Evolutionary conservation across 1,284 basidiomycete species (phyloP), one percentile per base, ranked within the genome.

Genomic region (Leccinum subrobustum): DNA sequence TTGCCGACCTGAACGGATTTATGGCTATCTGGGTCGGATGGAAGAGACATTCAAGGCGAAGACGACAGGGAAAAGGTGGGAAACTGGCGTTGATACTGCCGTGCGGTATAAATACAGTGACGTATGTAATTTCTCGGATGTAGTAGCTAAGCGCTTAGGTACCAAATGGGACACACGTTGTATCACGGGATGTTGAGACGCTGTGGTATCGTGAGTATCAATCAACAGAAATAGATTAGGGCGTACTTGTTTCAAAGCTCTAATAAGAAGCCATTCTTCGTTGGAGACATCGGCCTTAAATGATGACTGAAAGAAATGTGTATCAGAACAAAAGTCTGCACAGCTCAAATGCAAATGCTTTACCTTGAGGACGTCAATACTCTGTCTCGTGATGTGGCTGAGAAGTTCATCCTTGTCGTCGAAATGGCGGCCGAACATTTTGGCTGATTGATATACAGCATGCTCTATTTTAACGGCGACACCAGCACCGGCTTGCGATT

Each of bases 391-490:
- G 73, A 99, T 92, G 64, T 93, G 90, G 62, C 94, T 96, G 58
- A 96, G 83, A 47, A 98, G 76, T 68, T 97, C 95, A 75, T 99
- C 96, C 76, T 95, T 94, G 57, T 98, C 96, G 73, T 97, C 95
- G 73, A 99, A 97, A 75, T 95, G 93, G 60, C 92, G 86, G 6
- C 95, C 95, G 71, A 91, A 97, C 84, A 95, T 92, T 79, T 96
- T 96, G 14, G 95, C 89, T 42, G 92, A 92, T 77, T 98, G 93
- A 77, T 99, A 96, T 4, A 95, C 90, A 1, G 95, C 95, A 72
- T 97, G 92, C 75, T 99, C 97, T 65, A 99, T 98, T 83, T 98
- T 98, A 73, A 99, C 93, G 0, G 97, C 97, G 18, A 98, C 96
- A 75, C 96, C 96, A 62, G 85, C 96, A 71, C 95, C 96, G 27